Evolutionary conservation across 2,329 filamentous ascomycete genomes (phyloP).

Genomic region (Fusarium nygamai): DNA sequence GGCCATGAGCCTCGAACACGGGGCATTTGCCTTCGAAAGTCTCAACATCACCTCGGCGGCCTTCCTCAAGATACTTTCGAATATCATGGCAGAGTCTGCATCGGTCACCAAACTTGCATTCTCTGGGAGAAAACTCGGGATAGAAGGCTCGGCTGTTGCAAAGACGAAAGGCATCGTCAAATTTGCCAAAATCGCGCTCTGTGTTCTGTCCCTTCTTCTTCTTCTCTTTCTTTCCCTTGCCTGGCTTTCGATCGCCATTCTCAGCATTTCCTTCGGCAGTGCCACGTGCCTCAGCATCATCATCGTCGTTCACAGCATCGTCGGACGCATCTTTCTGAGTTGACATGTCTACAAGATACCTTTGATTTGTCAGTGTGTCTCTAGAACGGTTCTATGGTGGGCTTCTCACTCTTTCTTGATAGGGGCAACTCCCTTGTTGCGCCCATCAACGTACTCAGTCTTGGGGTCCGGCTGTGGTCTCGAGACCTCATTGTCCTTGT

Average conservation of each 20-base stretch:
- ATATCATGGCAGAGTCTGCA: slow-evolving; percentile 88
- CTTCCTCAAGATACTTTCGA: slow-evolving; percentile 83
- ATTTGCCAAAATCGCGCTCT: slow-evolving; percentile 81
- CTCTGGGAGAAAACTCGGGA: slow-evolving; percentile 82
- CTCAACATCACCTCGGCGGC: slow-evolving; percentile 81
- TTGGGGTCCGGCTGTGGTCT: slow-evolving; percentile 11
- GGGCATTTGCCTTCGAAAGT: slow-evolving; percentile 84
- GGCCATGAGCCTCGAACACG: slow-evolving; percentile 78
- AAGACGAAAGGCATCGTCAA: slow-evolving; percentile 78
- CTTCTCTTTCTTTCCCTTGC: slow-evolving; percentile 52
- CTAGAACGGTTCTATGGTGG: neutral
- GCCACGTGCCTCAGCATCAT: slow-evolving; percentile 58
- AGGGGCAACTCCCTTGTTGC: slow-evolving; percentile 69
- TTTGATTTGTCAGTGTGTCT: slow-evolving; percentile 34
- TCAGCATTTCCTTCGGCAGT: slow-evolving; percentile 52
- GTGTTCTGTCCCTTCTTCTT: slow-evolving; percentile 78
- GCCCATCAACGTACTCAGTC: slow-evolving; percentile 38
- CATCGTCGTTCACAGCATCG: slow-evolving; percentile 54
- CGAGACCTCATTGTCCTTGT: slow-evolving; percentile 25
- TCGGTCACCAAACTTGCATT: slow-evolving; percentile 80
- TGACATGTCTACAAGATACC: slow-evolving; percentile 55
- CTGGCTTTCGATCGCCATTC: slow-evolving; percentile 66
- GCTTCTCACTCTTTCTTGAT: slow-evolving; percentile 75
- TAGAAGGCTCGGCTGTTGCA: slow-evolving; percentile 78
- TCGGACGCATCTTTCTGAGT: slow-evolving; percentile 38